These are phyloP conservation scores for Evernia prunastri DNA, from an alignment of 495 filamentous ascomycete genomes.

Conservation along the genomic window DNA sequence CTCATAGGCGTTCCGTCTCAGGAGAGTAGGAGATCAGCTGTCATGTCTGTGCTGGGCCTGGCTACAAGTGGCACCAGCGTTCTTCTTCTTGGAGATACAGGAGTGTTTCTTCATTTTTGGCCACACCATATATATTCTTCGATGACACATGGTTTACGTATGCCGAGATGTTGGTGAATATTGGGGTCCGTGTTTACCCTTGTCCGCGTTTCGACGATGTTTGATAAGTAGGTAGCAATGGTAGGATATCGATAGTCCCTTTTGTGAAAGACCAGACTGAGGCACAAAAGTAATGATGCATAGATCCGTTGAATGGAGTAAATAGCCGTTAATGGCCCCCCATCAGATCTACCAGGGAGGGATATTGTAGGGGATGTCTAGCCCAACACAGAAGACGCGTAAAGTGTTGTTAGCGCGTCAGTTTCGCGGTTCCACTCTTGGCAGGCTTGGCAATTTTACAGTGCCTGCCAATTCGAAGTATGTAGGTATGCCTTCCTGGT, in stretches of 20 bases:
- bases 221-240: not conserved
- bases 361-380: not conserved
- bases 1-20: not conserved
- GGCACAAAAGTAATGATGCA: not conserved
- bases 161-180: not conserved
- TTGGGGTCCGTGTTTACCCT: not conserved
- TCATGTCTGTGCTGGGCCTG: not conserved
- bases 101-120: not conserved
- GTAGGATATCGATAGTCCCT: not conserved
- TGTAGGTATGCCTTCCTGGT: not conserved
- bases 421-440: not conserved
- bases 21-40: not conserved
- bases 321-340: conserved; percentile 9
- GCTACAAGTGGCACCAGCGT: not conserved
- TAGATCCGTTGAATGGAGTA: not conserved
- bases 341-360: conserved; percentile 7
- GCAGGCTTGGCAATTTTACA: conserved; percentile 5
- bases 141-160: not conserved
- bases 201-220: not conserved
- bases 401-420: conserved; percentile 1
- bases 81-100: not conserved
- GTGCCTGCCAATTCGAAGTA: too few species aligned
- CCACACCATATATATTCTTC: not conserved
- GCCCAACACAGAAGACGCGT: not conserved
- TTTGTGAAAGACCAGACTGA: not conserved